phyloP scores from a whole-genome alignment of 768 basidiomycete genomes.

The Trametes sanguinea region DNA sequence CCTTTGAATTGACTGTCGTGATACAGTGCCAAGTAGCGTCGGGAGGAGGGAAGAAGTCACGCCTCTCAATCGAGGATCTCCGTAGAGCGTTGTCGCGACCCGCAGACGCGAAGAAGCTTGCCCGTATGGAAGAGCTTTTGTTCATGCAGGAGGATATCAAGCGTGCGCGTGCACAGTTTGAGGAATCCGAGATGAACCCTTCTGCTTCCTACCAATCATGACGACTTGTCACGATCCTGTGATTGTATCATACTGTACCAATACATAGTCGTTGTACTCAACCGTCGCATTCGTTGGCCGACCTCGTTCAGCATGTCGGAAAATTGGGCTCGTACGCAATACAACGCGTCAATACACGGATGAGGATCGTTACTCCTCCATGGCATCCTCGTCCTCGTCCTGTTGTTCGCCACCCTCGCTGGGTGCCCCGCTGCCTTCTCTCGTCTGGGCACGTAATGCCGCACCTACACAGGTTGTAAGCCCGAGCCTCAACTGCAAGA shows the following conservation, averaged over 20 bases:
- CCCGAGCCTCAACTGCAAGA: conserved; percentile 11
- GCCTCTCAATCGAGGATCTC: conserved; percentile 86
- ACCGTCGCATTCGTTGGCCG: too few relatives aligned
- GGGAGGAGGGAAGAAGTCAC: conserved; percentile 66
- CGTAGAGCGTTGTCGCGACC: conserved; percentile 77
- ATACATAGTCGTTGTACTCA: not conserved
- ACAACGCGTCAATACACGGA: not conserved
- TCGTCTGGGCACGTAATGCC: conserved; percentile 25
- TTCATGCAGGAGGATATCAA: conserved; percentile 96
- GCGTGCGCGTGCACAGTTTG: conserved; percentile 80
- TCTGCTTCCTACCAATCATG: conserved; percentile 44
- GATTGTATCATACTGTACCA: conserved; percentile 13
- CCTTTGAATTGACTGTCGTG: not conserved
- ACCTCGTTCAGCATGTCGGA: too few relatives aligned
- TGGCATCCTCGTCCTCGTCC: conserved; percentile 49
- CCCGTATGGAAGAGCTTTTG: conserved; percentile 87
- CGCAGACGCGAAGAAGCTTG: conserved; percentile 90
- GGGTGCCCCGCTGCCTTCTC: conserved; percentile 20
- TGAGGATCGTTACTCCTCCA: conserved; percentile 56
- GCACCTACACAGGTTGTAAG: conserved; percentile 32
- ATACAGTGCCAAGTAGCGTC: conserved; percentile 72
- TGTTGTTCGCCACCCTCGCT: conserved; percentile 33
- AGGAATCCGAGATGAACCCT: conserved; percentile 51
- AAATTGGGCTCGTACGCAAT: too few relatives aligned
- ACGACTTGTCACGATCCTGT: not conserved